Base-by-base conservation (phyloP, 192 early-diverging fungal species). In the Backusella tuberculispora region DNA sequence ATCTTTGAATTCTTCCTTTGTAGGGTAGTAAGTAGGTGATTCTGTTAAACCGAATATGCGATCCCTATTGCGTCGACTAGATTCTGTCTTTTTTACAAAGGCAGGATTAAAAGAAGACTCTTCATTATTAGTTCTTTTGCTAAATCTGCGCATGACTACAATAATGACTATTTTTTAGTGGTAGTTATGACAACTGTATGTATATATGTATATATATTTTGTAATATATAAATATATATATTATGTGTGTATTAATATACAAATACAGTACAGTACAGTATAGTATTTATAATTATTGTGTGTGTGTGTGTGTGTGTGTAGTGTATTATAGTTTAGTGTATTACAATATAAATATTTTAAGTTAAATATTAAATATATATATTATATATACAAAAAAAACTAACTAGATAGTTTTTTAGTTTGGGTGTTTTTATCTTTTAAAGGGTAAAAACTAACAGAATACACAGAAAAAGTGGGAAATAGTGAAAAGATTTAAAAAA, bases 21-120 rank as follows among this genome's bases (percentile, higher is more conserved):
- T 92, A 9, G 97, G 97, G 53, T 92, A 88, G 80, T 90, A 97
- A 13, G 85, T 87, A 1, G 94, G 94, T 1, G 94, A 93, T 42
- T 92, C 83, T 6, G 80, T 80, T 8, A 97, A 75, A 21, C 90
- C 94, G 86, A 95, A 96, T 4, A 21, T 60, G 53, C 21, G 53
- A 47, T 69, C 45, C 26, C n/a, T 42, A 13, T 47, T 47, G 21
- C 21, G 4, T 17, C 26, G 21, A 3, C 21, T 24, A 0, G 38
- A 1, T 67, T 47, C 66, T 15, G 66, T 38, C 19, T 68, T 67
- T 63, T 69, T 63, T 6, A 26, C 67, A 19, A 50, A n/a, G 3
- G 45, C n/a, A 12, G 69, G 47, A 40, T 76, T 68, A 40, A 76
- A 46, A 0, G 67, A 46, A 0, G 67, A 10, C 9, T 73, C 24